Evolutionary conservation across 768 basidiomycete genomes (phyloP).

Genomic region (Clitopilus passeckerianus): DNA sequence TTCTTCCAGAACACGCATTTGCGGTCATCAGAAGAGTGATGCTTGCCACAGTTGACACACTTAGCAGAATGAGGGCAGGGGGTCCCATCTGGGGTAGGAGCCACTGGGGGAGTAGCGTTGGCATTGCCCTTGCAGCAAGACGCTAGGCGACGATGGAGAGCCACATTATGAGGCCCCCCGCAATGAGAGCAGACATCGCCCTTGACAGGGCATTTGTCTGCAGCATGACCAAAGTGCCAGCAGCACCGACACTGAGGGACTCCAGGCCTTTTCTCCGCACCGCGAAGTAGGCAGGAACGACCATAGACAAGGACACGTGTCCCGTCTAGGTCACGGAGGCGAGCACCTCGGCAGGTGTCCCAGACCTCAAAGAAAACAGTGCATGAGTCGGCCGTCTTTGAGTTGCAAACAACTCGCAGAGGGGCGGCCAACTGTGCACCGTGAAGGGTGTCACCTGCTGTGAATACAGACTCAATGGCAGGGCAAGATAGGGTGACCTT

Average conservation of each 20-base stretch:
- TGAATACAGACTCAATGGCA: no score
- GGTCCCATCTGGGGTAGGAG: not conserved
- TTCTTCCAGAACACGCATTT: not conserved
- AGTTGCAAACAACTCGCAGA: no score
- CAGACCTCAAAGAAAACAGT: no score
- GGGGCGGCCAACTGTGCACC: no score
- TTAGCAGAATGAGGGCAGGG: not conserved
- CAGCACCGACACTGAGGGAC: not conserved
- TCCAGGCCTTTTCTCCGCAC: no score
- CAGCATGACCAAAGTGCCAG: not conserved
- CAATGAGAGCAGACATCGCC: not conserved
- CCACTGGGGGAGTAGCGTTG: not conserved
- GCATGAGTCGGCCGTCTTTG: no score
- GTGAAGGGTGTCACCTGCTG: no score
- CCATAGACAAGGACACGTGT: no score
- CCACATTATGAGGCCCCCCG: not conserved
- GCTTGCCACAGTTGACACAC: conserved; percentile 1
- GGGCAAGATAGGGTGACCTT: no score
- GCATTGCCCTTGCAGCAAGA: not conserved
- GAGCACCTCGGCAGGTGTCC: no score
- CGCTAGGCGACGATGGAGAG: not conserved
- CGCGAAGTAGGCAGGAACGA: no score
- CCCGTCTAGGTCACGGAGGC: no score
- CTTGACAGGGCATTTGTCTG: not conserved
- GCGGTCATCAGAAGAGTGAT: not conserved